These are phyloP conservation scores for Dendrobium officinale DNA, from an alignment of 106 monocot genomes.

Conservation along the genomic window DNA sequence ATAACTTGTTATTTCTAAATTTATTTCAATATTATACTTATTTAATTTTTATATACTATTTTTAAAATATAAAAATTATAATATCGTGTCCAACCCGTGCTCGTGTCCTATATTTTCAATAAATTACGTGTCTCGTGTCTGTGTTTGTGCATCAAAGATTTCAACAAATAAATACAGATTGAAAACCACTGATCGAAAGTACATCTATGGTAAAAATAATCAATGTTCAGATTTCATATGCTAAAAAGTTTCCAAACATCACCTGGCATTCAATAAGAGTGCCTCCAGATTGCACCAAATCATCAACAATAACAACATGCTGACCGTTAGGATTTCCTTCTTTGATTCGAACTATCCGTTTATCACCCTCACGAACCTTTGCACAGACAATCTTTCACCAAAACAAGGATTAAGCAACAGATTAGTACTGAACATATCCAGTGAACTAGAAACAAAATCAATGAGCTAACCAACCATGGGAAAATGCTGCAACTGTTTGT, in stretches of 20 bases:
- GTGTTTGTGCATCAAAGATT: no score
- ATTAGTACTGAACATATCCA: not conserved
- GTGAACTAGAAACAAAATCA: not conserved
- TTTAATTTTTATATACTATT: no score
- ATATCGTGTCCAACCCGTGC: no score
- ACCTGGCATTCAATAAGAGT: conserved; percentile 96
- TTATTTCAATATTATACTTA: no score
- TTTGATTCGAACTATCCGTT: conserved; percentile 85
- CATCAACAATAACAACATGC: conserved; percentile 97
- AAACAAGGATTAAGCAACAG: not conserved
- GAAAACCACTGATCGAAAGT: not conserved
- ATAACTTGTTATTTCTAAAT: no score
- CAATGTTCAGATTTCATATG: not conserved
- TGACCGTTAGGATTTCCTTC: conserved; percentile 75
- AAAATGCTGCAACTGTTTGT: conserved; percentile 75
- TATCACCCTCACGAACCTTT: conserved; percentile 91
- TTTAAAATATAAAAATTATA: no score
- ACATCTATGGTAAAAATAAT: not conserved
- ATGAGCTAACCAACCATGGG: conserved; percentile 85
- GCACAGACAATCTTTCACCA: conserved; percentile 64
- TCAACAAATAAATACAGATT: not conserved
- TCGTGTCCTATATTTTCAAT: no score
- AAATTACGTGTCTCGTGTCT: no score
- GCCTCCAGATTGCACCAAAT: conserved; percentile 91
- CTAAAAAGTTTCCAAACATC: conserved; percentile 2